phyloP scores from a whole-genome alignment of 768 basidiomycete genomes.

The Lanmaoa rubissima region DNA sequence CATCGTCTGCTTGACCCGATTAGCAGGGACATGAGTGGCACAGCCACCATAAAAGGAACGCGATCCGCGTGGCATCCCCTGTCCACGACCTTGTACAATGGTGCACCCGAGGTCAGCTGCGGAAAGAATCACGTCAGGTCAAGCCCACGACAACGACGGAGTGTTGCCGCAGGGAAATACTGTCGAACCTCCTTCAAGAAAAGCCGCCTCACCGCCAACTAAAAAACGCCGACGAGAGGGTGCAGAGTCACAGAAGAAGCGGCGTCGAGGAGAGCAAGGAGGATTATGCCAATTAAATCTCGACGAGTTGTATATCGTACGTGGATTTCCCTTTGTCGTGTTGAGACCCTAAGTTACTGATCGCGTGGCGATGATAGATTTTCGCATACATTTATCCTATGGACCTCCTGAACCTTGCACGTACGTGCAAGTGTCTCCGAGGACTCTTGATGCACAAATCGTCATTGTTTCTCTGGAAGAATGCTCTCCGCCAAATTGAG shows the following conservation, averaged over 20 bases:
- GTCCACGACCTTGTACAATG: constrained; percentile 21
- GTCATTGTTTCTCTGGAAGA: constrained; percentile 29
- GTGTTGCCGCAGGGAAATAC: not conserved
- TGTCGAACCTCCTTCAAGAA: not conserved
- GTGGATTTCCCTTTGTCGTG: not conserved
- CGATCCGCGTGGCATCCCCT: constrained; percentile 29
- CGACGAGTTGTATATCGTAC: constrained; percentile 21
- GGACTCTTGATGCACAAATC: constrained; percentile 35
- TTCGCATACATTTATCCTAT: constrained; percentile 39
- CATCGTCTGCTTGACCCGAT: too few species aligned
- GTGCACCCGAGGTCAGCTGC: not conserved
- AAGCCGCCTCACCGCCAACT: not conserved
- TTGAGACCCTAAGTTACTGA: not conserved
- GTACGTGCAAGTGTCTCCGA: constrained; percentile 42
- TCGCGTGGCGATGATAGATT: constrained; percentile 30
- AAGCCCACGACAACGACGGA: not conserved
- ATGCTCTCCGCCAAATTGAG: constrained; percentile 31
- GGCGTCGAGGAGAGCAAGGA: not conserved
- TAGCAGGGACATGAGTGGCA: constrained; percentile 2
- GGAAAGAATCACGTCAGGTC: not conserved
- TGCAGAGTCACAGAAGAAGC: constrained; percentile 6
- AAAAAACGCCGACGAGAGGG: constrained; percentile 7
- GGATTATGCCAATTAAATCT: constrained; percentile 19
- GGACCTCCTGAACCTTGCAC: constrained; percentile 34
- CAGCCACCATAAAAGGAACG: constrained; percentile 16